phyloP scores from a whole-genome alignment of 805 yeast genomes.

The Pichia deserticola region DNA sequence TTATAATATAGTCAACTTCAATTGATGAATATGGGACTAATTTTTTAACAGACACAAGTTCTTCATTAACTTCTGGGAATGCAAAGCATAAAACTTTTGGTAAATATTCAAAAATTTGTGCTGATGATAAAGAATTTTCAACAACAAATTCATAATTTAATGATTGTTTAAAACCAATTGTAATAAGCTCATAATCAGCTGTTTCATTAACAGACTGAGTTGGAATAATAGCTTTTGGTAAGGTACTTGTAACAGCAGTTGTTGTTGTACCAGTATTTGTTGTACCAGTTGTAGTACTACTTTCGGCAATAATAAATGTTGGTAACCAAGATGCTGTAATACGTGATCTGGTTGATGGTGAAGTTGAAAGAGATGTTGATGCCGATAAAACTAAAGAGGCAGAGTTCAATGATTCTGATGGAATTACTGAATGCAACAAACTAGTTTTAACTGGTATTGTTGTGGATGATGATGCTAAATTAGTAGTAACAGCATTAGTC shows the following conservation, averaged over 20 bases:
- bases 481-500: no score
- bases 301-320: slow-evolving; percentile 11
- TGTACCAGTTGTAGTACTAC: slow-evolving; percentile 2
- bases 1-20: slow-evolving; percentile 56
- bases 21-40: slow-evolving; percentile 68
- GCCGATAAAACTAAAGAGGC: not conserved
- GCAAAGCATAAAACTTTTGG: slow-evolving; percentile 69
- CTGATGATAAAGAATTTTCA: slow-evolving; percentile 62
- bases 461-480: no score
- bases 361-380: not conserved
- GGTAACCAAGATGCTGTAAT: slow-evolving; percentile 13
- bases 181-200: slow-evolving; percentile 46
- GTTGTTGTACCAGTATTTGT: slow-evolving; percentile 11
- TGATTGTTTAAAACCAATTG: slow-evolving; percentile 70
- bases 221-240: slow-evolving; percentile 82
- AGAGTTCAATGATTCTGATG: not conserved
- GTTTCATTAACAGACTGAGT: slow-evolving; percentile 30
- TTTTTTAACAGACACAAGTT: slow-evolving; percentile 50
- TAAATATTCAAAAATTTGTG: slow-evolving; percentile 77
- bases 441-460: no score
- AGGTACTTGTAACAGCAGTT: slow-evolving; percentile 38
- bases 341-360: not conserved
- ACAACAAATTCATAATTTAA: slow-evolving; percentile 84
- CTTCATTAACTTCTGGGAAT: slow-evolving; percentile 29
- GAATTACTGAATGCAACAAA: no score